These are phyloP conservation scores for Thelonectria discophora DNA, from an alignment of 2,329 filamentous ascomycete genomes.

Conservation along the genomic window DNA sequence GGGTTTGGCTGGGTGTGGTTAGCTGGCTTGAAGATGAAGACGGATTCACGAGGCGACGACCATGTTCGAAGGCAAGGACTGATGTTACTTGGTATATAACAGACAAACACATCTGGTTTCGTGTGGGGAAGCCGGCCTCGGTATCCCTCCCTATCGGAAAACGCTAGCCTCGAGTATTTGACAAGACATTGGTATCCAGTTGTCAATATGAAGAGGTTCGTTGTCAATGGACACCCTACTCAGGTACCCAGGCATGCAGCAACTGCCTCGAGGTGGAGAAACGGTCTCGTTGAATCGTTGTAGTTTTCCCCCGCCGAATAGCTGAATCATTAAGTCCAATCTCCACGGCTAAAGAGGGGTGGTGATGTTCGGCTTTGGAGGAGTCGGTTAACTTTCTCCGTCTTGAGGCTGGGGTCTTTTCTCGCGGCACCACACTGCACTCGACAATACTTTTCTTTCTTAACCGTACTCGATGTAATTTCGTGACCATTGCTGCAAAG, in stretches of 20 bases:
- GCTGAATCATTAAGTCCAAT: conserved; percentile 9
- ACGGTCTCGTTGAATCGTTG: not conserved
- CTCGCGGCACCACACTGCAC: too few species aligned
- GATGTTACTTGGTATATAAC: not conserved
- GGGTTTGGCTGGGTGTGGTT: too few species aligned
- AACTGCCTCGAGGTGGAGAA: not conserved
- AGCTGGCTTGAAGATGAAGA: not conserved
- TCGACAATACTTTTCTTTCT: not conserved
- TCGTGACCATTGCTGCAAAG: too few species aligned
- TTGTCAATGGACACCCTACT: too few species aligned
- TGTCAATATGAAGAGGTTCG: too few species aligned
- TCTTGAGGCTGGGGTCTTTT: not conserved
- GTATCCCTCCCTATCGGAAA: conserved; percentile 13
- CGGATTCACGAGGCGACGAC: not conserved
- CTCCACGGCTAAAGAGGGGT: not conserved
- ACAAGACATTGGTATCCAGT: too few species aligned
- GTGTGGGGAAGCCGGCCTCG: conserved; percentile 14
- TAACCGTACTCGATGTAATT: not conserved
- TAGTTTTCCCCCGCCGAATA: not conserved
- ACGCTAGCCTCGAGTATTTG: conserved; percentile 16
- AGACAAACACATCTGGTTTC: not conserved
- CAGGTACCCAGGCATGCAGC: too few species aligned
- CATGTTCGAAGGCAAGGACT: not conserved
- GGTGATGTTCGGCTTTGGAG: not conserved
- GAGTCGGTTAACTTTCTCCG: conserved; percentile 30